Evolutionary conservation across 129 eudicot species (phyloP), one percentile per base, ranked within the genome.

Genomic region (Dittrichia graveolens): DNA sequence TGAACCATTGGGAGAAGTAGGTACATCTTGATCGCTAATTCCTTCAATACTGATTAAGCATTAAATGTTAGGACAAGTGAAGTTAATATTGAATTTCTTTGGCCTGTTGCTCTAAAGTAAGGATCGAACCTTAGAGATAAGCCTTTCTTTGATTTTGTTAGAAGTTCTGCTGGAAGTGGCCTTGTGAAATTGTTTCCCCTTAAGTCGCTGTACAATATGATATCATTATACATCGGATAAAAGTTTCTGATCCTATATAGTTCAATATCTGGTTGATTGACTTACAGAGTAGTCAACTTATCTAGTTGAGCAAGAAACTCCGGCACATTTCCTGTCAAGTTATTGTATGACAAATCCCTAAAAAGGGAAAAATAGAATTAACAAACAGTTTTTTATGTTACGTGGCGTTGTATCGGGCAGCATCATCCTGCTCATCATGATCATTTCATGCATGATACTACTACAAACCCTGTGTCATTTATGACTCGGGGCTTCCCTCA

Each of bases 181-280:
- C 79, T 72, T 5, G 68, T 66, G 69, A 79, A 66, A 42, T 72
- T 72, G 45, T 79, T 79, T 56, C 78, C 74, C 43, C 9, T 56
- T 41, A 79, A 53, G 45, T 79, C 56, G 43, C 83, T 79, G 49
- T 15, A 15, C 4, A 6, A 65, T 18, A n/a, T 16, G 42, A 59
- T 42, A 47, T 54, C 49, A 54, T 31, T 48, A 65, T 8, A 11
- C 34, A 16, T 24, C 31, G 2, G 31, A 24, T 24, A 24, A 24
- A 24, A 24, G 2, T 24, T 0, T 24, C 31, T 24, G 65, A 38
- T 18, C 37, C 31, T 24, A 24, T 24, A 24, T 24, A 24, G 31
- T 24, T 24, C 31, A 24, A 24, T 24, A 24, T 0, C 31, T 2
- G 2, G 31, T 24, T 24, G 31, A 24, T 24, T 2, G 31, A 24